A percentile compares a stretch with the other conserved stretches of the same genome.
phyloP scores from a whole-genome alignment of 768 basidiomycete species.

The Panellus pusillus region DNA sequence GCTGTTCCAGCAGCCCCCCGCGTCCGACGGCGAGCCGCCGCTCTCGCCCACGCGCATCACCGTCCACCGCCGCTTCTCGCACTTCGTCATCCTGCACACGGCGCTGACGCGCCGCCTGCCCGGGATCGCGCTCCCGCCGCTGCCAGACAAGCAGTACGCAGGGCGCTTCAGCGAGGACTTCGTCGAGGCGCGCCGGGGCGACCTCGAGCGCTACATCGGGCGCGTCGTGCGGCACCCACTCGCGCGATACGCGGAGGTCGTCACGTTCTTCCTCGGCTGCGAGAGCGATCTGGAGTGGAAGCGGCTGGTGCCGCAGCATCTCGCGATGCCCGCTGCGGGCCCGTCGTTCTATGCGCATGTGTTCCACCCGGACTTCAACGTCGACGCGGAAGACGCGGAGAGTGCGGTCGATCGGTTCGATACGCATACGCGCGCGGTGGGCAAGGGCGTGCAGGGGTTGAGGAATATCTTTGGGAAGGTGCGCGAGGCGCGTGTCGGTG shows the following conservation, averaged over 20 bases:
- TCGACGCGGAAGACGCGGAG: conserved; percentile 71
- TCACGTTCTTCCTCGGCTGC: conserved; percentile 77
- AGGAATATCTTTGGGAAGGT: conserved; percentile 61
- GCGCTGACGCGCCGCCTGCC: conserved; percentile 68
- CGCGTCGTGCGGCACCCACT: conserved; percentile 74
- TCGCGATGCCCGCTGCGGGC: conserved; percentile 65
- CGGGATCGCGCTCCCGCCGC: conserved; percentile 74
- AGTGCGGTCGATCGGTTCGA: conserved; percentile 63
- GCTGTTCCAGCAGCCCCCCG: conserved; percentile 47
- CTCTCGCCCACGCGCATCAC: conserved; percentile 57
- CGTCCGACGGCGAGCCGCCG: conserved; percentile 23
- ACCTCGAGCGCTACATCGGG: conserved; percentile 76
- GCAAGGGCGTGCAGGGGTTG: conserved; percentile 66
- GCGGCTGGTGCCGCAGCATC: conserved; percentile 57
- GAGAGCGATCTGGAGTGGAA: conserved; percentile 79
- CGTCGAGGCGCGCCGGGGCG: conserved; percentile 77
- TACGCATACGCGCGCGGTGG: conserved; percentile 62
- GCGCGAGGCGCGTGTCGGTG: conserved; percentile 70
- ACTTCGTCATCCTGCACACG: conserved; percentile 78
- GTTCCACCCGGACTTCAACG: conserved; percentile 83
- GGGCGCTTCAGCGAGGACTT: conserved; percentile 81
- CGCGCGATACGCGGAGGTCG: conserved; percentile 73
- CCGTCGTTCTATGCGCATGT: conserved; percentile 76
- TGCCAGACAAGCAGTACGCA: conserved; percentile 85
- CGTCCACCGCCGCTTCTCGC: conserved; percentile 81